Percentiles rank a stretch among this genome's conserved stretches.
These are phyloP conservation scores for Skeletonema costatum DNA, from an alignment of 108 stramenopile species.

Conservation along the genomic window DNA sequence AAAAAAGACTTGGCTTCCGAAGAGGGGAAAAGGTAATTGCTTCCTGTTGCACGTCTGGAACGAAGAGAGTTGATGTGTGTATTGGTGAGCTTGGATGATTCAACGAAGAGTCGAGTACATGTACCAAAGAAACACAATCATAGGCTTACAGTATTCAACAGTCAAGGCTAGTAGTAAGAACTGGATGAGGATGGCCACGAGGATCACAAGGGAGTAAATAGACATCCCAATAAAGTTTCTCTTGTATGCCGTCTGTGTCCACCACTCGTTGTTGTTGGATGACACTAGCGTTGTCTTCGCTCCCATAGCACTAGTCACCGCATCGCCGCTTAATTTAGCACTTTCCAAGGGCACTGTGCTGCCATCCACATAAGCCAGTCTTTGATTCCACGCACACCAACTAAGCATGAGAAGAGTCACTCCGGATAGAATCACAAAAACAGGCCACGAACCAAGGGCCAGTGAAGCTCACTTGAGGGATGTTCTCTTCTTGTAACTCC, in stretches of 20 bases:
- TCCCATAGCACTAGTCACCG: background rate
- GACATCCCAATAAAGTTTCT: constrained; percentile 42
- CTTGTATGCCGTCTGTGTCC: constrained; percentile 66
- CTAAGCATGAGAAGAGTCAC: constrained; percentile 44
- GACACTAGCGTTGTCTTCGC: background rate
- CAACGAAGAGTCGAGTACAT: background rate
- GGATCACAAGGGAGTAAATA: constrained; percentile 46
- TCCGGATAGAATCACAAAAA: constrained; percentile 37
- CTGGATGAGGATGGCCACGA: constrained; percentile 34
- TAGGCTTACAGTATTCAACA: constrained; percentile 38
- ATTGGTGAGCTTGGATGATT: background rate
- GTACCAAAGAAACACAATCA: background rate
- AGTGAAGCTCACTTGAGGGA: constrained; percentile 33
- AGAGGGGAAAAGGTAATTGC: constrained; percentile 12
- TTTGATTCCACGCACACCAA: constrained; percentile 64
- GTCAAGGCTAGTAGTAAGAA: constrained; percentile 39
- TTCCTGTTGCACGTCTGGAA: constrained; percentile 45
- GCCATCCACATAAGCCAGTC: constrained; percentile 38
- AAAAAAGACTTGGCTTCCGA: constrained; percentile 30
- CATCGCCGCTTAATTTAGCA: background rate
- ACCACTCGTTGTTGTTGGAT: background rate
- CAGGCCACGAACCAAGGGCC: constrained; percentile 44
- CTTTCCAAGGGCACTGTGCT: constrained; percentile 28
- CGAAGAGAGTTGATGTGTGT: background rate
- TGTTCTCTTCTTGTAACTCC: constrained; percentile 28